Conservation (phyloP, 2,329 filamentous ascomycete species). For the Cephalotrichum gorgonifer region DNA sequence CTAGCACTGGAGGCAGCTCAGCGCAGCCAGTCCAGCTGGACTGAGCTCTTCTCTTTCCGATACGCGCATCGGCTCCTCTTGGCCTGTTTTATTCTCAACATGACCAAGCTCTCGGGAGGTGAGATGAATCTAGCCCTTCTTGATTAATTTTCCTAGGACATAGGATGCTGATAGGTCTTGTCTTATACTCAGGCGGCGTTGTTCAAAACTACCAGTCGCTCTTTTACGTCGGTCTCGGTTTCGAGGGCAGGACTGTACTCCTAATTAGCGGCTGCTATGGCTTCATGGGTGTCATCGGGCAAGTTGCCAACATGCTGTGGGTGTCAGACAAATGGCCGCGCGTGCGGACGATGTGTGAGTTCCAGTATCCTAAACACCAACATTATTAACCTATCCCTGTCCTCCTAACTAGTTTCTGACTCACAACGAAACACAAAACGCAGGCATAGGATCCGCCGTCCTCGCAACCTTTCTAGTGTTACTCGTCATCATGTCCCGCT, state of each 20-base stretch:
- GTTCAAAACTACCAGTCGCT: conserved; percentile 22
- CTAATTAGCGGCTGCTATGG: conserved; percentile 35
- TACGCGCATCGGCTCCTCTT: conserved; percentile 17
- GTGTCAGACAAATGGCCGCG: conserved; percentile 20
- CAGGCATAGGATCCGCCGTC: too few relatives aligned
- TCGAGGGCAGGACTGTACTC: conserved; percentile 33
- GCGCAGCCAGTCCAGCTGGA: background rate
- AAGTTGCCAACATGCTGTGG: conserved; percentile 16
- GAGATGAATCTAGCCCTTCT: too few relatives aligned
- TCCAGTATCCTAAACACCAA: conserved; percentile 12
- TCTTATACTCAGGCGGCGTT: too few relatives aligned
- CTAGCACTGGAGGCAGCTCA: background rate
- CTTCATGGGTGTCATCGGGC: conserved; percentile 19
- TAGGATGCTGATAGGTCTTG: too few relatives aligned
- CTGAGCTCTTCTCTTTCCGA: conserved; percentile 15
- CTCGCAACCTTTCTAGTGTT: background rate
- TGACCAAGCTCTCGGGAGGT: conserved; percentile 20
- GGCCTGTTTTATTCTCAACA: conserved; percentile 18
- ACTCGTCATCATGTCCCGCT: conserved; percentile 10
- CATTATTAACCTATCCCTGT: too few relatives aligned
- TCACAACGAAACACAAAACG: too few relatives aligned
- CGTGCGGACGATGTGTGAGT: conserved; percentile 6
- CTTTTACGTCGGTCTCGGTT: conserved; percentile 31
- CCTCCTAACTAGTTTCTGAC: too few relatives aligned
- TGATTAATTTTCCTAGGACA: too few relatives aligned